phyloP scores from a whole-genome alignment of 2,329 filamentous ascomycete genomes.

The Cladosporium phlei region DNA sequence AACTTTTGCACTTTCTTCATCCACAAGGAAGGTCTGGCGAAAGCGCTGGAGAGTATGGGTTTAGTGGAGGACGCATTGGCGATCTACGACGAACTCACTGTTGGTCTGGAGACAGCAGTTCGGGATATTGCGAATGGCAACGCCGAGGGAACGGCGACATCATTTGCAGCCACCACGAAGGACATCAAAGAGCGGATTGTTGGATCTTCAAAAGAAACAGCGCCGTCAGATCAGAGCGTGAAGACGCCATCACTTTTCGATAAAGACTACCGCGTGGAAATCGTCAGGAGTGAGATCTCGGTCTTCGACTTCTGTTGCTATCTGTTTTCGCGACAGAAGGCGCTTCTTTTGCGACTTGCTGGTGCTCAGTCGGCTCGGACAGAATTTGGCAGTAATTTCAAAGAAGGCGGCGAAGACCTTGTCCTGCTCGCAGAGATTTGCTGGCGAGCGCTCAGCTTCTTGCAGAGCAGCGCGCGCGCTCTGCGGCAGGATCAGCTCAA shows the following conservation, averaged over 20 bases:
- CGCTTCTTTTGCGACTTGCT: constrained; percentile 75
- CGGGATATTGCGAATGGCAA: constrained; percentile 63
- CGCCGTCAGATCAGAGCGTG: constrained; percentile 11
- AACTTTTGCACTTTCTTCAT: constrained; percentile 99
- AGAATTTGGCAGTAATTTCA: constrained; percentile 32
- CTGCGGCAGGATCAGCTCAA: constrained; percentile 72
- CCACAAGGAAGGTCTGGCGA: constrained; percentile 87
- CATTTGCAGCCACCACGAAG: constrained; percentile 67
- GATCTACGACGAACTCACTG: constrained; percentile 88
- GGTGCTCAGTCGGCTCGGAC: constrained; percentile 51
- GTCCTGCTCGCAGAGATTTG: constrained; percentile 81
- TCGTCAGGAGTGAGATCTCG: constrained; percentile 90
- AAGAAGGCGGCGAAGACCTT: constrained; percentile 60
- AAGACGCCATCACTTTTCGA: constrained; percentile 30
- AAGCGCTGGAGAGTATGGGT: constrained; percentile 93
- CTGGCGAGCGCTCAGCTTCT: constrained; percentile 74
- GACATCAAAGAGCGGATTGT: constrained; percentile 49
- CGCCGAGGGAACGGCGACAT: constrained; percentile 63
- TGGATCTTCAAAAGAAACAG: constrained; percentile 9
- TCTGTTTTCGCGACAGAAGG: constrained; percentile 83
- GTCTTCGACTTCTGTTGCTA: constrained; percentile 94
- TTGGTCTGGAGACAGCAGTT: constrained; percentile 78
- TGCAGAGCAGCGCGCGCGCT: constrained; percentile 72
- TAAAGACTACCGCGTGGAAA: constrained; percentile 86
- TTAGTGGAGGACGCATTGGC: constrained; percentile 91